Evolutionary conservation across 2,329 filamentous ascomycete species (phyloP).

Genomic region (Seiridium cupressi): DNA sequence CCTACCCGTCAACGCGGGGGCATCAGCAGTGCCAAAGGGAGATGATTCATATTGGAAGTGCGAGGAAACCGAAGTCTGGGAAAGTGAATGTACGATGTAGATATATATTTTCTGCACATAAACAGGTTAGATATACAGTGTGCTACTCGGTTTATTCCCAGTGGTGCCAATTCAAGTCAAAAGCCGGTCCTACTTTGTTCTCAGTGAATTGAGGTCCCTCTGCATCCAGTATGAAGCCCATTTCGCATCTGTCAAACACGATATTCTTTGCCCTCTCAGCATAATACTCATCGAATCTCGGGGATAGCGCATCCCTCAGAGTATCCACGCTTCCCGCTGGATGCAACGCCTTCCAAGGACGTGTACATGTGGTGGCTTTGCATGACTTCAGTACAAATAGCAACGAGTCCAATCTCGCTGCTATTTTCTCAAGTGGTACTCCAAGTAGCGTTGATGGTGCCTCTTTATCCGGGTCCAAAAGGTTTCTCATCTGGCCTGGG

Average conservation of each 20-base stretch:
- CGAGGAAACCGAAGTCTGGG: too few species aligned
- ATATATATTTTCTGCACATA: too few species aligned
- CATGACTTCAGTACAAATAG: constrained; percentile 51
- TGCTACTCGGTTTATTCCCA: background rate
- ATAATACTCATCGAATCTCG: constrained; percentile 44
- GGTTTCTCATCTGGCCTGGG: constrained; percentile 24
- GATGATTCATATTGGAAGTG: background rate
- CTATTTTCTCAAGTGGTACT: constrained; percentile 27
- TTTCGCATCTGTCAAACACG: constrained; percentile 42
- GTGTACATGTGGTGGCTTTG: constrained; percentile 39
- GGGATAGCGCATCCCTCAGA: constrained; percentile 40
- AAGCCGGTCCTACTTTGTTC: background rate
- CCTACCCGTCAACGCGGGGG: background rate
- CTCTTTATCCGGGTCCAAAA: constrained; percentile 36
- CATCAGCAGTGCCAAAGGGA: background rate
- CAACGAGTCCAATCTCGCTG: constrained; percentile 42
- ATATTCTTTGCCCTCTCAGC: constrained; percentile 33
- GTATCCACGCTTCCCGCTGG: constrained; percentile 40
- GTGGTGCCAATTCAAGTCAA: constrained; percentile 2
- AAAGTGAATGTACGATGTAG: too few species aligned
- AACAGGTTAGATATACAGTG: too few species aligned
- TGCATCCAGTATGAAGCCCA: constrained; percentile 5
- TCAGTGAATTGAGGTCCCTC: constrained; percentile 6
- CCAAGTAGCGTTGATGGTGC: background rate
- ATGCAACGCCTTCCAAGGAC: constrained; percentile 47